Percentiles rank a stretch among this genome's conserved stretches.
Conservation (phyloP, 2,329 filamentous ascomycete species). For the Colletotrichum sp. region DNA sequence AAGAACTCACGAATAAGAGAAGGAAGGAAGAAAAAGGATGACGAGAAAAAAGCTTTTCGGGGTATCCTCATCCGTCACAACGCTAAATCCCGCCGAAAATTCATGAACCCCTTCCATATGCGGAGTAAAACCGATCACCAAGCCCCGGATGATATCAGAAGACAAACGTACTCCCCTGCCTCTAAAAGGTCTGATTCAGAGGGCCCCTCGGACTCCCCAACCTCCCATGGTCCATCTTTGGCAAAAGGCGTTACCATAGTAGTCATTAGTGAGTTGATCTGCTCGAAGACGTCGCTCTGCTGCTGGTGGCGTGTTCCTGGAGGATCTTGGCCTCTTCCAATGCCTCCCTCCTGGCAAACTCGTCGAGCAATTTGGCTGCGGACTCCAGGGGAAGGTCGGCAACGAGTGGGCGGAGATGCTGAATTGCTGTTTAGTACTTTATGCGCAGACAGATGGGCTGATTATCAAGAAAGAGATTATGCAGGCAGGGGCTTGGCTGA, state of each 20-base stretch:
- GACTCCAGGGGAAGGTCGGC: slow-evolving; percentile 26
- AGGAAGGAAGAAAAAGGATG: neutral
- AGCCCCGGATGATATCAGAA: neutral
- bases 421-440: neutral
- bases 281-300: slow-evolving; percentile 18
- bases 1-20: neutral
- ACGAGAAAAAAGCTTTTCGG: neutral
- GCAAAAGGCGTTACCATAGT: neutral
- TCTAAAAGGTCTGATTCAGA: neutral
- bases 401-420: slow-evolving; percentile 22
- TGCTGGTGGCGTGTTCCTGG: slow-evolving; percentile 13
- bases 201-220: neutral
- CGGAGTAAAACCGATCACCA: neutral
- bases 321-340: slow-evolving; percentile 22
- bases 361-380: slow-evolving; percentile 22
- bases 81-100: slow-evolving; percentile 5
- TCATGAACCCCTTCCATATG: neutral
- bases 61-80: slow-evolving; percentile 14
- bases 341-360: slow-evolving; percentile 22
- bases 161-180: neutral
- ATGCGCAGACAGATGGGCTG: neutral
- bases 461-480: neutral
- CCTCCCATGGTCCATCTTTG: neutral
- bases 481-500: neutral
- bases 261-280: slow-evolving; percentile 9